These are phyloP conservation scores for Trypanosoma mega DNA, from an alignment of 208 protist genomes.

Conservation along the genomic window DNA sequence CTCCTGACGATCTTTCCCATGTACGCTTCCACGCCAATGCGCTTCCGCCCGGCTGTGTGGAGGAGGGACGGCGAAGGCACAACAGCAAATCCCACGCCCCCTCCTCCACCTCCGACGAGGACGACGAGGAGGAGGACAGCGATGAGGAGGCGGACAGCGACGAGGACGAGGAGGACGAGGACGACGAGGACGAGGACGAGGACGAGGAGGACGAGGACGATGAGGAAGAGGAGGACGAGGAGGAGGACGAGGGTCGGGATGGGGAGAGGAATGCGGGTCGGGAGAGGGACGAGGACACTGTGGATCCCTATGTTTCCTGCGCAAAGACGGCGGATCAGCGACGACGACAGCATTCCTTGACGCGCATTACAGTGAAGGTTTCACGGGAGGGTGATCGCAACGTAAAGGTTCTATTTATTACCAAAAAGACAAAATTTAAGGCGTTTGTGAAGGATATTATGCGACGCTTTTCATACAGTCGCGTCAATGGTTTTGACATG, in stretches of 20 bases:
- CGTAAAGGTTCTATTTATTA: constrained; percentile 66
- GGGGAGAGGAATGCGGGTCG: constrained; percentile 18
- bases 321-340: not conserved
- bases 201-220: constrained; percentile 15
- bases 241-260: constrained; percentile 23
- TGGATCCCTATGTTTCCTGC: not conserved
- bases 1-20: constrained; percentile 12
- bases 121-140: constrained; percentile 12
- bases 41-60: too few relatives aligned
- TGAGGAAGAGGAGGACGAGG: constrained; percentile 26
- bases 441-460: constrained; percentile 55
- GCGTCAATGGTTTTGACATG: constrained; percentile 72
- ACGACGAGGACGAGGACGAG: constrained; percentile 10
- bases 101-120: constrained; percentile 24
- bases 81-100: too few relatives aligned
- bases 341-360: constrained; percentile 7
- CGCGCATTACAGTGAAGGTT: constrained; percentile 57
- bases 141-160: constrained; percentile 16
- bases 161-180: constrained; percentile 20
- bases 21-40: too few relatives aligned
- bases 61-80: not conserved
- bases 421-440: constrained; percentile 33
- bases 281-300: constrained; percentile 9
- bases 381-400: constrained; percentile 76
- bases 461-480: constrained; percentile 61